Conservation (phyloP, 179 eudicot genomes). For the Camellia oleifera region DNA sequence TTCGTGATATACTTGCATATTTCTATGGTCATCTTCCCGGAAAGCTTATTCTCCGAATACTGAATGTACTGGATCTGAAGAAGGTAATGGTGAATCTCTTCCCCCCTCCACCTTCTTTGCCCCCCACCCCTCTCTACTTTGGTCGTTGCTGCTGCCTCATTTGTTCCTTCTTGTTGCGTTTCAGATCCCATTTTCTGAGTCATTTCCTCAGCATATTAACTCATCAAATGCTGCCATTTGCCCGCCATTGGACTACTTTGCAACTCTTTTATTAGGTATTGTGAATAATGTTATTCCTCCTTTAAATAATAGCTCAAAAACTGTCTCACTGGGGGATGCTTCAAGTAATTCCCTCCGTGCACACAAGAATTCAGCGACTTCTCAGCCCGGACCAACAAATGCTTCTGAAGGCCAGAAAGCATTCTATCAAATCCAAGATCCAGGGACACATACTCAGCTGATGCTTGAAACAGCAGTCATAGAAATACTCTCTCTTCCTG, state of each 20-base stretch:
- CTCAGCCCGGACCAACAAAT: slow-evolving; percentile 56
- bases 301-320: slow-evolving; percentile 56
- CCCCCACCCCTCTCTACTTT: background rate
- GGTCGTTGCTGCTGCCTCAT: slow-evolving; percentile 9
- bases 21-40: slow-evolving; percentile 94
- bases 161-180: slow-evolving; percentile 21
- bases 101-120: background rate
- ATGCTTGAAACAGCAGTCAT: slow-evolving; percentile 95
- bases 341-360: slow-evolving; percentile 45
- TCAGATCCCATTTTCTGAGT: slow-evolving; percentile 93
- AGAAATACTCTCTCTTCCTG: slow-evolving; percentile 89
- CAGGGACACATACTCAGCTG: slow-evolving; percentile 91
- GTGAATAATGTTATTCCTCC: slow-evolving; percentile 90
- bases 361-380: slow-evolving; percentile 45
- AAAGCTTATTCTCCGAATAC: slow-evolving; percentile 76
- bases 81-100: slow-evolving; percentile 45
- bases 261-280: slow-evolving; percentile 67
- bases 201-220: slow-evolving; percentile 77
- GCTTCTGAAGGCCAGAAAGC: slow-evolving; percentile 76
- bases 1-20: slow-evolving; percentile 94
- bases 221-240: slow-evolving; percentile 63
- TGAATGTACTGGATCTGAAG: slow-evolving; percentile 73
- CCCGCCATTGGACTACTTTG: slow-evolving; percentile 93
- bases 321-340: slow-evolving; percentile 51
- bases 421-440: slow-evolving; percentile 94